These are phyloP conservation scores for Lactifluus volemus DNA, from an alignment of 768 basidiomycete species.

Conservation along the genomic window DNA sequence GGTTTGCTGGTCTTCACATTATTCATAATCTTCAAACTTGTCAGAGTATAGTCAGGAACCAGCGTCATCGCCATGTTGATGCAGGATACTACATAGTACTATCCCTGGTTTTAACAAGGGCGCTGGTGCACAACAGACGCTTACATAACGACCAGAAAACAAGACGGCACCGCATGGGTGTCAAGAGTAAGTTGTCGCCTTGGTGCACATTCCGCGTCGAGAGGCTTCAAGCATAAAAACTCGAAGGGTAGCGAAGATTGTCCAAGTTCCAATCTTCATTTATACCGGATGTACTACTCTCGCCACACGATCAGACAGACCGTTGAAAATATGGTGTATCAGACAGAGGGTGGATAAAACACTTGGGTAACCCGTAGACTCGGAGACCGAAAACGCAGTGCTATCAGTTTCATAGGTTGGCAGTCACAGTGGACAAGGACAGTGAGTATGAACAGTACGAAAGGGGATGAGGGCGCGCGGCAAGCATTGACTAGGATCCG, in stretches of 20 bases:
- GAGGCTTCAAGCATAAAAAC: neutral
- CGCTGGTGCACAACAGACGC: neutral
- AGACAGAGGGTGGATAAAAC: neutral
- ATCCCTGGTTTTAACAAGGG: no score
- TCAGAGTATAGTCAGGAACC: no score
- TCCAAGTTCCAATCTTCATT: neutral
- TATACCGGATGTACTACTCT: neutral
- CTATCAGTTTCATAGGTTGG: neutral
- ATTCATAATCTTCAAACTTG: no score
- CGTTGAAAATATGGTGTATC: no score
- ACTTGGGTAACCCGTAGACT: neutral
- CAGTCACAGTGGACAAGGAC: neutral
- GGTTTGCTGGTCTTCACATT: no score
- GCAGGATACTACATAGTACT: no score
- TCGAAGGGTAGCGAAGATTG: neutral
- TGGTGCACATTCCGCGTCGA: constrained; percentile 7
- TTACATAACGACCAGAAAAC: constrained; percentile 10
- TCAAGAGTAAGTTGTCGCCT: constrained; percentile 6
- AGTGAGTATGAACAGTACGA: neutral
- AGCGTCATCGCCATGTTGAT: no score
- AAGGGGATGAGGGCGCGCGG: neutral
- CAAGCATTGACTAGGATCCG: neutral
- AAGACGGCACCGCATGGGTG: constrained; percentile 8
- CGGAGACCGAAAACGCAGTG: neutral
- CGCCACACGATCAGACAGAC: neutral